These are phyloP conservation scores for Vitis hybrid DNA, from an alignment of 177 flowering plant genomes.

Conservation along the genomic window DNA sequence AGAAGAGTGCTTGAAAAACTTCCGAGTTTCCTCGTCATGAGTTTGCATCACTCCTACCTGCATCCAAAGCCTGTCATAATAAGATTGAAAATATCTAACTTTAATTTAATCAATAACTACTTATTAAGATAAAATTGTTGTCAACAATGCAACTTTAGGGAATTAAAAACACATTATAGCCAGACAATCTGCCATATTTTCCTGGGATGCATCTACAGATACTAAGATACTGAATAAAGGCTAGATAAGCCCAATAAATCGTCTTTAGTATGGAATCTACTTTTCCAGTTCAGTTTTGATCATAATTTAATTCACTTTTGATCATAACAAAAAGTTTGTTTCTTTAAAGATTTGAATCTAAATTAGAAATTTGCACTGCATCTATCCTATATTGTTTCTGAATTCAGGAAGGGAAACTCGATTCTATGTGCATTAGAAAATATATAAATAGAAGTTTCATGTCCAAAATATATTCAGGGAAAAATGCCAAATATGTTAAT, in stretches of 20 bases:
- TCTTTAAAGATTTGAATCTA: neutral
- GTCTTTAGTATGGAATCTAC: neutral
- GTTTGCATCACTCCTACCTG: slow-evolving; percentile 96
- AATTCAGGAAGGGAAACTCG: neutral
- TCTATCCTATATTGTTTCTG: neutral
- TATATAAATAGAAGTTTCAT: neutral
- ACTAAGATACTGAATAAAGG: neutral
- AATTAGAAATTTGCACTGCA: neutral
- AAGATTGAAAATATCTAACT: neutral
- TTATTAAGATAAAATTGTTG: neutral
- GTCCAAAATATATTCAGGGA: neutral
- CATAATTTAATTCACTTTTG: too few species aligned
- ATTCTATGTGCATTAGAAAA: neutral
- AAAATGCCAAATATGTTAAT: too few species aligned
- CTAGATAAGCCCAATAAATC: neutral
- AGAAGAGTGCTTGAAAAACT: slow-evolving; percentile 96
- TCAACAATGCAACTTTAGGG: too few species aligned
- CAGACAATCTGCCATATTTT: neutral
- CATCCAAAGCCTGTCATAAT: slow-evolving; percentile 23
- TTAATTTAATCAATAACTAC: neutral
- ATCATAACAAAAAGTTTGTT: neutral
- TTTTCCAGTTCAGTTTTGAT: neutral
- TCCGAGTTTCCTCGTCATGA: slow-evolving; percentile 93
- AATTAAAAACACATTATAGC: neutral
- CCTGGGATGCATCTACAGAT: neutral